phyloP scores from a whole-genome alignment of 176 grass and related monocot genomes.

The Zoysia pacifica region DNA sequence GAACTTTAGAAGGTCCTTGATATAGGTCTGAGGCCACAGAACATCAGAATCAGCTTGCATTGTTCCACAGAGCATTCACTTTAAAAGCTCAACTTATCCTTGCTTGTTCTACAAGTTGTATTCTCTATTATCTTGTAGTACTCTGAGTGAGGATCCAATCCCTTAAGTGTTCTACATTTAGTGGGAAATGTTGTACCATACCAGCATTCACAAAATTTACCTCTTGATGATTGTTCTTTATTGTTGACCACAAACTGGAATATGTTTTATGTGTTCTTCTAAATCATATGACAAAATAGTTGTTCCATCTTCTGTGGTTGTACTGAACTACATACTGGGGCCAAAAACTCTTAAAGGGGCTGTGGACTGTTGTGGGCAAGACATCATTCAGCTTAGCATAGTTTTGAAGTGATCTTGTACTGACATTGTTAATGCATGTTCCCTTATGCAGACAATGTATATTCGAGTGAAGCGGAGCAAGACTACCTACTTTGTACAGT shows the following conservation, averaged over 20 bases:
- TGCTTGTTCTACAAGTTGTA: not conserved
- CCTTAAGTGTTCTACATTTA: not conserved
- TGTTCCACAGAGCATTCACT: not conserved
- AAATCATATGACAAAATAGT: not conserved
- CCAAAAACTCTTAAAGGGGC: not conserved
- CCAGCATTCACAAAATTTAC: slow-evolving; percentile 10
- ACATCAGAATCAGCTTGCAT: not conserved
- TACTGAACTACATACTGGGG: not conserved
- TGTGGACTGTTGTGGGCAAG: not conserved
- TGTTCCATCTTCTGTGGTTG: not conserved
- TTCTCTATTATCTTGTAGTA: not conserved
- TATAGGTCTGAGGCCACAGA: not conserved
- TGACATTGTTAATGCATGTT: slow-evolving; percentile 15
- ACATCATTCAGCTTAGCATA: not conserved
- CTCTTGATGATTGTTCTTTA: not conserved
- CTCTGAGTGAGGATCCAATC: not conserved
- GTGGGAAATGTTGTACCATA: not conserved
- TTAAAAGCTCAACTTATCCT: not conserved
- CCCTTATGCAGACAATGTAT: slow-evolving; percentile 63
- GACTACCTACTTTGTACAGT: slow-evolving; percentile 79
- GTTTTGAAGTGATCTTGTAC: slow-evolving; percentile 7
- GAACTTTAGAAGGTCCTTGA: not conserved
- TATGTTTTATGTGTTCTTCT: not conserved
- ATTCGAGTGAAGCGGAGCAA: slow-evolving; percentile 85
- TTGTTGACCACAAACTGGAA: not conserved